phyloP scores from a whole-genome alignment of 1,284 basidiomycete genomes.

The Hemileia vastatrix region DNA sequence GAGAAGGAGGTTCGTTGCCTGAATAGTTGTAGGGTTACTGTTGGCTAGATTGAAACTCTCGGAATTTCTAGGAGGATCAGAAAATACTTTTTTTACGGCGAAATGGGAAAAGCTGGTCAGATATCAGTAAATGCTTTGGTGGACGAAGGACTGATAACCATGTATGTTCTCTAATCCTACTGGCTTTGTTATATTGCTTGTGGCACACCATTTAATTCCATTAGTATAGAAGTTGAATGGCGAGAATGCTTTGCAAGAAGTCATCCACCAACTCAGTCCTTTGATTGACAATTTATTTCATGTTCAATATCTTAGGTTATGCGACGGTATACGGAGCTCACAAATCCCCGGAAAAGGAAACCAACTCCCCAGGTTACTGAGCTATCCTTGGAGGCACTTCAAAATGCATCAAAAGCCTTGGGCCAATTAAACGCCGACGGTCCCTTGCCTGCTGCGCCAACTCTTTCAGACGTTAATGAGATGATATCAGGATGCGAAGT shows the following conservation, averaged over 20 bases:
- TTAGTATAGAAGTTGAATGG: not conserved
- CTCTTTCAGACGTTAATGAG: not conserved
- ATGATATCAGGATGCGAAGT: too few relatives aligned
- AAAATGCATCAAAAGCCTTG: not conserved
- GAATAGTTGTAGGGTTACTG: not conserved
- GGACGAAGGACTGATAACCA: slow-evolving; percentile 26
- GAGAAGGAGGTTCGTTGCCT: not conserved
- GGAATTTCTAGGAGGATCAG: slow-evolving; percentile 25
- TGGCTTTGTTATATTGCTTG: not conserved
- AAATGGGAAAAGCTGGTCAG: slow-evolving; percentile 25
- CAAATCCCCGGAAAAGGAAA: not conserved
- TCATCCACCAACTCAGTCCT: too few relatives aligned
- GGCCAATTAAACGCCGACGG: not conserved
- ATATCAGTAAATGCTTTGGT: slow-evolving; percentile 25
- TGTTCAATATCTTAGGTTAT: not conserved
- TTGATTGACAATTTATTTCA: too few relatives aligned
- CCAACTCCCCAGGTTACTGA: not conserved
- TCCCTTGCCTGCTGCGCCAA: not conserved
- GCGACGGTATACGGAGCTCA: not conserved
- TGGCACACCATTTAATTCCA: not conserved
- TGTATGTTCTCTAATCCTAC: slow-evolving; percentile 18
- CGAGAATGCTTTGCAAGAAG: not conserved
- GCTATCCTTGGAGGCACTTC: not conserved
- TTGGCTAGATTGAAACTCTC: not conserved
- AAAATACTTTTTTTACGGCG: slow-evolving; percentile 19